phyloP scores from a whole-genome alignment of 495 filamentous ascomycete genomes.

The Lasiosphaeria hispida region DNA sequence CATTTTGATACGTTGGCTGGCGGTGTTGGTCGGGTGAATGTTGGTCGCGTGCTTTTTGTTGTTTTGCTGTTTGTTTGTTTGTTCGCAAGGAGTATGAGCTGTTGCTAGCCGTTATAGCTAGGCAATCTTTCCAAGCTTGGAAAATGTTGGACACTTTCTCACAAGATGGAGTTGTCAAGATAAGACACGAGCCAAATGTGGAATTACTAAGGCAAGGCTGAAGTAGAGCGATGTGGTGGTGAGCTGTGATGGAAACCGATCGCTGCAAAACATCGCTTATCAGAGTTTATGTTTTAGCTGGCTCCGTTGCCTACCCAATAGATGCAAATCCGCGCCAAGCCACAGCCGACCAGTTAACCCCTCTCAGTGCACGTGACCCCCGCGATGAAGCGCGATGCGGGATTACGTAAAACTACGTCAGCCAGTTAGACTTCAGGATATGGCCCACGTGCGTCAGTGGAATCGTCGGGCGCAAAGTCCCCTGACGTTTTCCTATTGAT shows the following conservation, averaged over 20 bases:
- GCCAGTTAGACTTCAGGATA: constrained; percentile 19
- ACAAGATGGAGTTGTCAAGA: no score
- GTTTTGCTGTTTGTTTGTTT: constrained; percentile 5
- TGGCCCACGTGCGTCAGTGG: constrained; percentile 23
- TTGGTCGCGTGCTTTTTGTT: neutral
- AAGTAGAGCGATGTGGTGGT: neutral
- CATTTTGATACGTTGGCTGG: constrained; percentile 19
- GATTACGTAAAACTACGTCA: neutral
- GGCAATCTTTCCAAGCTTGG: no score
- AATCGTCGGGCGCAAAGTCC: neutral
- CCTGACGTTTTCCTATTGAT: constrained; percentile 25
- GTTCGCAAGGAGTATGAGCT: neutral
- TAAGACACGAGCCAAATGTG: neutral
- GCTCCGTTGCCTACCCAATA: no score
- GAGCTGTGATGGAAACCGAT: constrained; percentile 11
- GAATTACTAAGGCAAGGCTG: neutral
- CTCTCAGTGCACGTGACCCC: no score
- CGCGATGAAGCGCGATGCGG: neutral
- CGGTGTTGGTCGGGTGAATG: constrained; percentile 7
- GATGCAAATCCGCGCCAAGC: no score
- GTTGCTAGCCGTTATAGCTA: no score
- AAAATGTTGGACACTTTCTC: no score
- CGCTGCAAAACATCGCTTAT: constrained; percentile 10
- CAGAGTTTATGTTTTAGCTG: neutral
- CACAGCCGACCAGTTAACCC: no score